Conservation (phyloP, 306 rosid genomes). For the Vigna trinervia region DNA sequence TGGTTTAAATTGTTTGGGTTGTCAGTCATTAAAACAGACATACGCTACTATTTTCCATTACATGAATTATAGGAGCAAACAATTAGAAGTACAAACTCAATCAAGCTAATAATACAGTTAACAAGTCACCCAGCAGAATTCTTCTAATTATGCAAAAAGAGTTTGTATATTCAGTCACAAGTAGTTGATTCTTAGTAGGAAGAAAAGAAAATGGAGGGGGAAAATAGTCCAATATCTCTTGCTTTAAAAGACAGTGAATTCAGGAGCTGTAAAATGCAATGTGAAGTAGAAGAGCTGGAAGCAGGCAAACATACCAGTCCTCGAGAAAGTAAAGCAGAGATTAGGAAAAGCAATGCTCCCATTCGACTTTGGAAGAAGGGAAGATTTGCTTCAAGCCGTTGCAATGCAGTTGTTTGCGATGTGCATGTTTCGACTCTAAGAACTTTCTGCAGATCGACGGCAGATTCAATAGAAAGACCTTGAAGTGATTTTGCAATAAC, state of each 20-base stretch:
- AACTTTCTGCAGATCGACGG: slow-evolving; percentile 71
- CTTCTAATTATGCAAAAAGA: neutral
- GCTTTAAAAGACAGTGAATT: slow-evolving; percentile 21
- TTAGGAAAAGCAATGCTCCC: slow-evolving; percentile 96
- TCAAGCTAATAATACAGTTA: slow-evolving; percentile 4
- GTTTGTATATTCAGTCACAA: slow-evolving; percentile 24
- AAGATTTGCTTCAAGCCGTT: slow-evolving; percentile 74
- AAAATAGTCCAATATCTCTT: neutral
- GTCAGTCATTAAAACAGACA: neutral
- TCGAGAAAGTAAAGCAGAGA: slow-evolving; percentile 94
- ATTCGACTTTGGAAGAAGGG: slow-evolving; percentile 87
- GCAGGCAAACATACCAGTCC: slow-evolving; percentile 78
- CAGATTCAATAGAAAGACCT: slow-evolving; percentile 84
- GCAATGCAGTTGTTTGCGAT: slow-evolving; percentile 68
- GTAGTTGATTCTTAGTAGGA: neutral
- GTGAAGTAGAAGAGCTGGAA: slow-evolving; percentile 35
- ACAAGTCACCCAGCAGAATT: neutral
- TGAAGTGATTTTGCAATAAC: slow-evolving; percentile 69
- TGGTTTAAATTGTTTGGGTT: neutral
- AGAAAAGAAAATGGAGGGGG: slow-evolving; percentile 17
- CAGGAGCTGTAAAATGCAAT: slow-evolving; percentile 16
- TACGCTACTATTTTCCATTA: neutral
- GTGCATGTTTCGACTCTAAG: slow-evolving; percentile 77
- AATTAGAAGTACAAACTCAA: slow-evolving; percentile 9
- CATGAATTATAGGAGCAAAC: slow-evolving; percentile 22